phyloP scores from a whole-genome alignment of 2,329 filamentous ascomycete genomes.

The Monosporascus sp. region DNA sequence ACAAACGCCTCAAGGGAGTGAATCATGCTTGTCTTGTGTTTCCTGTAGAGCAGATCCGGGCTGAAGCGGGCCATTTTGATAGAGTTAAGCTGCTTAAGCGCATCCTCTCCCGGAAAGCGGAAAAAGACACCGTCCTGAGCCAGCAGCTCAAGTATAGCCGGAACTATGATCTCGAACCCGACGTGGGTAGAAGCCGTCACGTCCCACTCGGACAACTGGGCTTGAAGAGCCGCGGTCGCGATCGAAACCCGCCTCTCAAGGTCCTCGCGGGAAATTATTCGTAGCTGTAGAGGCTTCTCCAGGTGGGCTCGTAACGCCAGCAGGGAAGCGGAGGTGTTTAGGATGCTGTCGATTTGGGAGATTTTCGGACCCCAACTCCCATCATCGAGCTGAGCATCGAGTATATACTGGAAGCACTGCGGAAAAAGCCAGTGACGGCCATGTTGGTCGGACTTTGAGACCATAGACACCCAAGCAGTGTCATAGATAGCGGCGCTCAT shows the following conservation, averaged over 20 bases:
- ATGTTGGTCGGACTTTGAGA: constrained; percentile 15
- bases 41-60: constrained; percentile 22
- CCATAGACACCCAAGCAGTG: constrained; percentile 31
- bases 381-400: constrained; percentile 19
- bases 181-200: constrained; percentile 23
- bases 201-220: constrained; percentile 23
- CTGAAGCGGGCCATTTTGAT: constrained; percentile 24
- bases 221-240: constrained; percentile 14
- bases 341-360: constrained; percentile 28
- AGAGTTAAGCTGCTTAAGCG: constrained; percentile 18
- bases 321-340: constrained; percentile 29
- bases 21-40: constrained; percentile 22
- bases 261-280: constrained; percentile 5
- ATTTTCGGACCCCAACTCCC: constrained; percentile 23
- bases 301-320: constrained; percentile 22
- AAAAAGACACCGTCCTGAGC: constrained; percentile 21
- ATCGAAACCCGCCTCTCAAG: constrained; percentile 12
- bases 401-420: constrained; percentile 25
- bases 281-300: constrained; percentile 10
- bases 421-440: constrained; percentile 26
- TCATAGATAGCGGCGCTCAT: constrained; percentile 27
- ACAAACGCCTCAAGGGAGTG: constrained; percentile 36
- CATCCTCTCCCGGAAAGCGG: constrained; percentile 18
- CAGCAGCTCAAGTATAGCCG: constrained; percentile 25
- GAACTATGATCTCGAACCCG: constrained; percentile 32